Evolutionary conservation across 1,284 basidiomycete species (phyloP).

Genomic region (Sanghuangporus sanghuang): DNA sequence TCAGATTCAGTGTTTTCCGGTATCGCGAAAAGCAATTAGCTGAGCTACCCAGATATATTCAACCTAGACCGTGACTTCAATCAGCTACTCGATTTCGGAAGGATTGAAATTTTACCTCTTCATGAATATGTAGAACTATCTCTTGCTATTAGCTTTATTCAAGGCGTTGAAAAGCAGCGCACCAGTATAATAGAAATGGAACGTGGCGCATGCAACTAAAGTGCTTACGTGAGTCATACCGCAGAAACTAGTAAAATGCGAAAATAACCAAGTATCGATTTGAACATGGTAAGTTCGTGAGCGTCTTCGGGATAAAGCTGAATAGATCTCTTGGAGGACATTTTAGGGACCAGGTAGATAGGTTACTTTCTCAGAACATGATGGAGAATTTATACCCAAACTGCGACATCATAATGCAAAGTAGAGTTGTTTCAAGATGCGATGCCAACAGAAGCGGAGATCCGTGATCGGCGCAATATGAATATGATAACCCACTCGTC

Average conservation of each 20-base stretch:
- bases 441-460: neutral
- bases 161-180: neutral
- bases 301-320: neutral
- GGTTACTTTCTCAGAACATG: neutral
- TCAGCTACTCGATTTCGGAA: neutral
- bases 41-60: conserved; percentile 9
- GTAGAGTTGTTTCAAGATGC: neutral
- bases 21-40: neutral
- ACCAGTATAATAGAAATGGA: neutral
- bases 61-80: neutral
- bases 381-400: neutral
- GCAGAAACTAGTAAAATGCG: neutral
- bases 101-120: neutral
- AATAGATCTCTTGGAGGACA: neutral
- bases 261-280: neutral
- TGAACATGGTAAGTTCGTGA: neutral
- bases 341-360: neutral
- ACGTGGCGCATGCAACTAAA: neutral
- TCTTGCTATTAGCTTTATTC: neutral
- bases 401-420: no score
- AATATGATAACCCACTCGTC: no score
- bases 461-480: neutral
- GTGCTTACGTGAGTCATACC: neutral
- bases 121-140: neutral
- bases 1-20: neutral